Base-by-base conservation (phyloP, 78 protist species). In the Dictyostelium firmibasis region DNA sequence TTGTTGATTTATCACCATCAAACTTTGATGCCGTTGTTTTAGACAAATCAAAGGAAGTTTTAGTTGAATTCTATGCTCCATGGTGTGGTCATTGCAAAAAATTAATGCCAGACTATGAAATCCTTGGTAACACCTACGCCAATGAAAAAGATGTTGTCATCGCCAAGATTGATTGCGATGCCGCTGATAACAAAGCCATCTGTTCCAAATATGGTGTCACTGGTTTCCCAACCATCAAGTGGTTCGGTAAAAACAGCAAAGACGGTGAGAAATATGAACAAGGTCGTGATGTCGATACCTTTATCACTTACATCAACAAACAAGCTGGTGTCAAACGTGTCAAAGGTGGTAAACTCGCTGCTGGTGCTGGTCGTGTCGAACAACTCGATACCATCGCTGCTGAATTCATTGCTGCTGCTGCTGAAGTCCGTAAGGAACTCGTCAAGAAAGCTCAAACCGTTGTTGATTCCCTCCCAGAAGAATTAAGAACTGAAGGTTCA, bases 31-130 rank as follows among this genome's bases (percentile, higher is more conserved):
- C 18, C 27, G 29, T 77, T 27, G 98, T 86, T 62, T 57, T 86
- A 84, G 96, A 96, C 83, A 23, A 4, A 13, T 18, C 25, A 53
- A 96, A 96, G 86, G 91, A 96, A 50, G 96, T 94, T 31, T 83
- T 96, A 43, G 98, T 96, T 41, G 96, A 96, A 79, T 96, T 96
- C 94, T 96, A 81, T 86, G 98, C 98, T 18, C 98, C 98, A 67
- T 88, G 99, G 99, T 98, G 99, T 75, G 99, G 99, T 33, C 99
- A 98, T 88, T 98, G 99, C 91, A 96, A 98, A 84, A 74, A 86
- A 67, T 67, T 98, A 33, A 97, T 93, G 16, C 98, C 98, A 84
- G 96, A 81, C 50, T 98, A 76, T 81, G 97, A 92, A 64, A 74
- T 85, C 62, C 87, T 94, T 72, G 97, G 96, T 53, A 84, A 87